These are phyloP conservation scores for Didymella arachidicola DNA, from an alignment of 2,329 filamentous ascomycete genomes.

Conservation along the genomic window DNA sequence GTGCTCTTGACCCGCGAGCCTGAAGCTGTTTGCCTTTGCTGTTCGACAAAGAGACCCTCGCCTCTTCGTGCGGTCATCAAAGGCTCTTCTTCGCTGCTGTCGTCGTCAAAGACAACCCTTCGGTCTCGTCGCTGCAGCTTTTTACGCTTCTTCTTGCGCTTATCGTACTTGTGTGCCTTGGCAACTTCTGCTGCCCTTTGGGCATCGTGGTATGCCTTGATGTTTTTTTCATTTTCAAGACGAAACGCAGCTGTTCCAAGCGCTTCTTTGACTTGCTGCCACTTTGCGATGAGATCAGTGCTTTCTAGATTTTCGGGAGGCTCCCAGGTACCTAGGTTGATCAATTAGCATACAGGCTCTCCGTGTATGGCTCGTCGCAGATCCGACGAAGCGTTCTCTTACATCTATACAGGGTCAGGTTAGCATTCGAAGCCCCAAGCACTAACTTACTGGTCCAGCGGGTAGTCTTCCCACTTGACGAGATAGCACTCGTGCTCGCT, in stretches of 20 bases:
- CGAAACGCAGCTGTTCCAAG: conserved; percentile 18
- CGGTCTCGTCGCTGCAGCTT: conserved; percentile 14
- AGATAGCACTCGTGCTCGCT: conserved; percentile 62
- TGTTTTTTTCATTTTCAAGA: conserved; percentile 21
- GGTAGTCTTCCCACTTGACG: conserved; percentile 70
- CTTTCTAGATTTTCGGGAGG: conserved; percentile 28
- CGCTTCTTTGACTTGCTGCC: conserved; percentile 15
- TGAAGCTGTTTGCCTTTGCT: background rate
- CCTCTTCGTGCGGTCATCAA: background rate
- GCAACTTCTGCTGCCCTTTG: conserved; percentile 6
- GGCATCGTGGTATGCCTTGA: conserved; percentile 20
- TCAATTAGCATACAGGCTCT: conserved; percentile 8
- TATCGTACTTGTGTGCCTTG: conserved; percentile 20
- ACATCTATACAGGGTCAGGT: conserved; percentile 1
- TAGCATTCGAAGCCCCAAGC: no score
- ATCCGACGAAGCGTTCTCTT: background rate
- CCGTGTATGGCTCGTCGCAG: background rate
- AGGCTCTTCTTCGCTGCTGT: conserved; percentile 27
- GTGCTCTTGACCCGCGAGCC: background rate
- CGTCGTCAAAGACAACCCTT: background rate
- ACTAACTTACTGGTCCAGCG: conserved; percentile 46
- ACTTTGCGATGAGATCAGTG: conserved; percentile 14
- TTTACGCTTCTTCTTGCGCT: conserved; percentile 30
- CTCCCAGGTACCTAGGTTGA: conserved; percentile 39
- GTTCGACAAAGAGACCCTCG: conserved; percentile 22